Conservation (phyloP, 495 filamentous ascomycete species). For the Amniculicola lignicola region DNA sequence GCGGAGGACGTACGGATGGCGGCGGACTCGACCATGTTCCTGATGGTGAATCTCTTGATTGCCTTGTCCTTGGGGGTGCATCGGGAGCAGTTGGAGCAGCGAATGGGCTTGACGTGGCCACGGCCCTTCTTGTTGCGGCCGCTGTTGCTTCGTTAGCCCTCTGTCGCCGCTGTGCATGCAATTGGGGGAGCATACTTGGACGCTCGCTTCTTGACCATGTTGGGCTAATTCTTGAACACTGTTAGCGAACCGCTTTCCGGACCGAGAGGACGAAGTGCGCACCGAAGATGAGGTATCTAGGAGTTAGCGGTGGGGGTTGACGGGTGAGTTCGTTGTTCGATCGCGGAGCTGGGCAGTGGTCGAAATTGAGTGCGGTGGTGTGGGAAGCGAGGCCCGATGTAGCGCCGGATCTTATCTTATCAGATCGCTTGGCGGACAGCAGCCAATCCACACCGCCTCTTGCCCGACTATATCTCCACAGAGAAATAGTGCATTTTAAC, state of each 20-base stretch:
- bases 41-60: constrained; percentile 99
- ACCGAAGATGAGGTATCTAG: constrained; percentile 31
- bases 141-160: constrained; percentile 48
- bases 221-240: constrained; percentile 49
- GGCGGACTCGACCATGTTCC: constrained; percentile 99
- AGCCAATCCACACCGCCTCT: too few species aligned
- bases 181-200: constrained; percentile 68
- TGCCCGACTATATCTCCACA: too few species aligned
- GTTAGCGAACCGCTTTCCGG: constrained; percentile 6
- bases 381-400: constrained; percentile 21
- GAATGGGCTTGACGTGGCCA: constrained; percentile 98
- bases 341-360: background rate
- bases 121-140: constrained; percentile 99
- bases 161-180: background rate
- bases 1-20: constrained; percentile 84
- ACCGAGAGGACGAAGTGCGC: background rate
- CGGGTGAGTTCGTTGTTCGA: constrained; percentile 13
- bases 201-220: constrained; percentile 99
- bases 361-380: constrained; percentile 21
- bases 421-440: constrained; percentile 30
- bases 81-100: constrained; percentile 99
- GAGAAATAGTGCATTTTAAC: too few species aligned
- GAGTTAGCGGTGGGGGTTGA: constrained; percentile 28
- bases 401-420: constrained; percentile 23
- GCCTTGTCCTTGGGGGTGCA: constrained; percentile 99